These are phyloP conservation scores for Stemphylium lycopersici DNA, from an alignment of 2,329 filamentous ascomycete species.

Conservation along the genomic window DNA sequence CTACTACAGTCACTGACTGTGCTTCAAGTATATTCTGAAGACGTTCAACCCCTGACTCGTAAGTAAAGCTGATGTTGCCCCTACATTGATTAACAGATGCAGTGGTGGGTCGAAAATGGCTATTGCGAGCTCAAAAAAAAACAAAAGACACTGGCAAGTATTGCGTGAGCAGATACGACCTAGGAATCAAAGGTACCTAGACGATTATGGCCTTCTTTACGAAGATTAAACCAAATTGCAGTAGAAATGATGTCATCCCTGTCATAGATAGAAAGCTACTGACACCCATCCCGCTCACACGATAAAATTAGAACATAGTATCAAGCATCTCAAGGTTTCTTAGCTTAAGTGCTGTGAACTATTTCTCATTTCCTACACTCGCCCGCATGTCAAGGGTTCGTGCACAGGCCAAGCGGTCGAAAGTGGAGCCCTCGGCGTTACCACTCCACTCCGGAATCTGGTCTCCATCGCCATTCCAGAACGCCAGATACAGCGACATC, in stretches of 20 bases:
- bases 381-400: slow-evolving; percentile 1
- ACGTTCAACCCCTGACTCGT: slow-evolving; percentile 53
- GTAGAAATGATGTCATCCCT: neutral
- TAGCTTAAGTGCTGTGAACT: no score
- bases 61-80: slow-evolving; percentile 14
- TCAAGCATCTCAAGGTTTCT: neutral
- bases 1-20: slow-evolving; percentile 56
- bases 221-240: neutral
- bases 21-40: slow-evolving; percentile 53
- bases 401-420: slow-evolving; percentile 6
- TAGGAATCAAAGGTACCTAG: slow-evolving; percentile 47
- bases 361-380: no score
- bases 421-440: neutral
- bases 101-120: slow-evolving; percentile 60
- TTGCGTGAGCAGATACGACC: slow-evolving; percentile 52
- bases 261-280: no score
- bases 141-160: slow-evolving; percentile 57
- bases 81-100: slow-evolving; percentile 3
- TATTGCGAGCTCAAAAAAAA: slow-evolving; percentile 57
- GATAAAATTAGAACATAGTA: no score
- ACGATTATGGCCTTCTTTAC: slow-evolving; percentile 50
- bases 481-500: slow-evolving; percentile 1
- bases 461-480: slow-evolving; percentile 3
- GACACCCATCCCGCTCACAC: no score
- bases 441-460: slow-evolving; percentile 1